Evolutionary conservation across 2,329 filamentous ascomycete genomes (phyloP), one percentile per base, ranked within the genome.

Genomic region (Parascedosporium putredinis): DNA sequence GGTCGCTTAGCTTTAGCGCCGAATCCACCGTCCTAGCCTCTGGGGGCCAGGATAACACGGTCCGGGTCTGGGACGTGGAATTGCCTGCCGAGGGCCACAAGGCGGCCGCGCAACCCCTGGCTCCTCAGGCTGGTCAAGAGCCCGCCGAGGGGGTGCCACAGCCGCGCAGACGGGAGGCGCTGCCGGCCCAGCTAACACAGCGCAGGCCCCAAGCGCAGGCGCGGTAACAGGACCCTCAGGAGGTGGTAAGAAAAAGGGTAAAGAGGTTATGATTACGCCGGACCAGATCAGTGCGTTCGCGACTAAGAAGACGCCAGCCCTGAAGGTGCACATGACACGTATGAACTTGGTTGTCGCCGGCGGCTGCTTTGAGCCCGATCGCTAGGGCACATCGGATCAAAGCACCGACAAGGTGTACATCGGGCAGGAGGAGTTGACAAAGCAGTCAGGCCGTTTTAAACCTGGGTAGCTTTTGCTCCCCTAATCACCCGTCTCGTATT

Each of bases 281-380:
- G 93, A 98, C 61, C 93, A 97, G 67, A 94, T 98, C 67, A 88
- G 82, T 55, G 90, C 88, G 1, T 97, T 96, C 62, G 83, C 88
- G 1, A 97, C 93, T 3, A 98, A 98, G 77, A 95, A 95, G 69
- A 91, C 86, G 14, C 90, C 91, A 0, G 87, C 97, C 9, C 87
- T 94, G 67, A 93, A 91, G 67, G 90, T 95, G 49, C 81, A 85
- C 60, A 96, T 96, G 60, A 97, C 93, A 3, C 76, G 88, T 53
- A 96, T 95, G 88, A 98, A 98, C 63, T 67, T 97, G 56, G 84
- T 96, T 10, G 74, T 97, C 53, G 89, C 89, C 20, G 88, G 86
- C 44, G 88, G 90, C 22, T 83, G 78, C 59, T 83, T 80, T 58
- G 74, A 80, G 48, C 73, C 76, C 33, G 72, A 76, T 55, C 65